Conservation (phyloP, 148 eudicot species). For the Simmondsia chinensis region DNA sequence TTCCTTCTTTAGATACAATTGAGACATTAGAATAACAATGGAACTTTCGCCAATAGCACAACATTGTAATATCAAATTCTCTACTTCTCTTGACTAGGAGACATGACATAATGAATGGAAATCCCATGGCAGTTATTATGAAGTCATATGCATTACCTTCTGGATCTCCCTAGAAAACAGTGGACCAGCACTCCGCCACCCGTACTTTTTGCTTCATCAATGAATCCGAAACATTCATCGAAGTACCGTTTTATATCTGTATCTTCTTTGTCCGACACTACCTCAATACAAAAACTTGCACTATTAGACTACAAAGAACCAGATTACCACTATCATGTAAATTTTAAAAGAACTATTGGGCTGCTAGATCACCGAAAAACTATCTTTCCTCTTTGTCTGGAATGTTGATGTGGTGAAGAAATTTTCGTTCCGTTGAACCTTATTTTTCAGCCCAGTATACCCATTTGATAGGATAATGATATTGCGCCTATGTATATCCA, state of each 20-base stretch:
- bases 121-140: not conserved
- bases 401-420: too few relatives aligned
- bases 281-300: slow-evolving; percentile 15
- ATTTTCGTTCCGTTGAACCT: too few relatives aligned
- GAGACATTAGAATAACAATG: too few relatives aligned
- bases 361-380: not conserved
- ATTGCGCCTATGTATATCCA: too few relatives aligned
- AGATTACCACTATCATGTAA: not conserved
- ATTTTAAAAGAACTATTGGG: not conserved
- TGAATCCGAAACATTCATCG: slow-evolving; percentile 68
- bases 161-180: slow-evolving; percentile 87
- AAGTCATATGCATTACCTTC: slow-evolving; percentile 47
- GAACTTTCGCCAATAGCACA: too few relatives aligned
- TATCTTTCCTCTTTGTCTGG: too few relatives aligned
- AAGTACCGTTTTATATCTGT: slow-evolving; percentile 48
- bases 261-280: slow-evolving; percentile 59
- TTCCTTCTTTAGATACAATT: too few relatives aligned
- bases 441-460: too few relatives aligned
- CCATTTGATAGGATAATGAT: too few relatives aligned
- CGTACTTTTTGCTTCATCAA: slow-evolving; percentile 59
- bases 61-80: too few relatives aligned
- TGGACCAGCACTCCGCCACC: slow-evolving; percentile 87
- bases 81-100: too few relatives aligned
- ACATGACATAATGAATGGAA: too few relatives aligned
- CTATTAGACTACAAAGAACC: not conserved